Base-by-base conservation (phyloP, 1,284 basidiomycete genomes). In the Meripilus lineatus region DNA sequence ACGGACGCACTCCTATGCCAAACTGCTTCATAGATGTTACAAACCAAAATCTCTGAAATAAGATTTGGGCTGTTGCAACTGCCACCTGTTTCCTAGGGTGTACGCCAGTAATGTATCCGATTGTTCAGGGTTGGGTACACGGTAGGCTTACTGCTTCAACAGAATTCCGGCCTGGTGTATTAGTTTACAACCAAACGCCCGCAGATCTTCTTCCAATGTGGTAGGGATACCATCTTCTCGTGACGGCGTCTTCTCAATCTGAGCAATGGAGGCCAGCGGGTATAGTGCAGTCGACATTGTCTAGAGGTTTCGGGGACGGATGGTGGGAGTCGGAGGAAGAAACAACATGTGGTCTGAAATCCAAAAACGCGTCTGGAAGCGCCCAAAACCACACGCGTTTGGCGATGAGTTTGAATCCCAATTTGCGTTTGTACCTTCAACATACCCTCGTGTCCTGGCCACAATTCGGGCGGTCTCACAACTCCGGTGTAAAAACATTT, bases 21-120 rank as follows among this genome's bases (percentile, higher is more conserved):
- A 95, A 99, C 48, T 93, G 87, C 58, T 87, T 85, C 81, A 99
- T 82, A 3, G 93, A 96, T 4, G 89, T 86, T 14, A 96, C 91
- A 67, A 83, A 98, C 89, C 87, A 99, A 72, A 99, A 99, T 23
- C 95, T 75, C 53, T 99, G 95, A 61, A 95, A 95, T 3, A 99
- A 68, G 32, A 98, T 92, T 61, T 98, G 94, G 0, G 96, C 96
- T 0, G 93, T 92, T 4, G 95, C 93, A 55, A 96, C 90, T 5
- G 93, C 93, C 33, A 93, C 91, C 63, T 99, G 96, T 49, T 97
- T 96, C 61, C 93, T 96, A 54, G 46, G 7, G 21, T 6, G 33
- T 45, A 5, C 22, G 13, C 44, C 44, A 36, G 26, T 34, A 20
- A 32, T 22, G 30, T n/a, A 5, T 15, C 24, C 11, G 6, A 1